Evolutionary conservation across 2,329 filamentous ascomycete genomes (phyloP), one percentile per base, ranked within the genome.

Genomic region (Epichloe baconii): DNA sequence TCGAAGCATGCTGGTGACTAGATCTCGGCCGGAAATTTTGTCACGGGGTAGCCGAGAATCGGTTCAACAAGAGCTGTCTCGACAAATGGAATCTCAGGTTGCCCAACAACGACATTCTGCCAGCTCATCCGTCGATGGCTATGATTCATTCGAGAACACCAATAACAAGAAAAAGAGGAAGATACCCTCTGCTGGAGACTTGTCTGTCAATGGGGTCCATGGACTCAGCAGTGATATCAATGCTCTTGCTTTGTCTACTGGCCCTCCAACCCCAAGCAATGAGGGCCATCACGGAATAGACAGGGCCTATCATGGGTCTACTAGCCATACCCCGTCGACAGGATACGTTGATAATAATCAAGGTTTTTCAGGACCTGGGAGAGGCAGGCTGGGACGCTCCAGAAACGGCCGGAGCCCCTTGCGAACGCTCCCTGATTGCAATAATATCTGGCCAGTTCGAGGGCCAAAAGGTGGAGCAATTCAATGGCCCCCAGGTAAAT

Each of bases 111-210:
- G 83, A 47, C 77, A 77, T 43, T 88, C 87, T 12, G 82, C 83
- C 23, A 76, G 79, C 5, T 85, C 83, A 4, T 85, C 84, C 3
- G 72, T 80, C 11, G 91, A 97, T 65, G 89, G 90, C 14, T 97
- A 97, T 66, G 93, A 98, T 66, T 93, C 88, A 6, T 95, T 96
- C 61, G 93, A 98, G 68, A 97, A 97, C 62, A 95, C 88, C 37
- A 97, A 95, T 67, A 98, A 98, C 66, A 98, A 98, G 70, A 98
- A 97, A 74, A 97, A 98, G 69, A 80, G 93, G 58, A 98, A 98
- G 70, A 97, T 98, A 38, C 93, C 93, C 0, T 89, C 89, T 0
- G 88, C 88, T 10, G 86, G 87, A 17, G 86, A 87, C 60, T 74
- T 82, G 14, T 78, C 67, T 3, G 58, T 75, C 19, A 71, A 69